Conservation (phyloP, 2,329 filamentous ascomycete species). For the Fusarium brevicatenulatum region DNA sequence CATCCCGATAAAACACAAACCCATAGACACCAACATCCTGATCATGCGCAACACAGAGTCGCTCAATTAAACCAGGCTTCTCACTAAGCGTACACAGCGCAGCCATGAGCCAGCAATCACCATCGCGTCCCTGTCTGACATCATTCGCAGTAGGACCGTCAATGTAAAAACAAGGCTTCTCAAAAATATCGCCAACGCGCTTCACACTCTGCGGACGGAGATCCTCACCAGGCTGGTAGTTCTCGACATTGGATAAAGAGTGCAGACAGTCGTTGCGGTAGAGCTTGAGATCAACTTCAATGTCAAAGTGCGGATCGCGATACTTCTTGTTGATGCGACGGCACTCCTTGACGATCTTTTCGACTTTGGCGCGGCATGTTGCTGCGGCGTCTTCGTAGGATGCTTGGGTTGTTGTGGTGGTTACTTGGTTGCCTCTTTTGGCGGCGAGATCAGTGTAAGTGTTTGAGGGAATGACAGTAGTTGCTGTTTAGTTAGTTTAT, state of each 20-base stretch:
- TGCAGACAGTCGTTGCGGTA: constrained; percentile 61
- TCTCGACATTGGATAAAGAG: constrained; percentile 52
- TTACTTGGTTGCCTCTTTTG: constrained; percentile 63
- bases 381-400: constrained; percentile 79
- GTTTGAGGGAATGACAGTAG: constrained; percentile 75
- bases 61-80: constrained; percentile 76
- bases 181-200: constrained; percentile 79
- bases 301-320: constrained; percentile 85
- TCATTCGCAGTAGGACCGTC: constrained; percentile 81
- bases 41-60: constrained; percentile 77
- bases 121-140: constrained; percentile 79
- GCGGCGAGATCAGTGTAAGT: constrained; percentile 70
- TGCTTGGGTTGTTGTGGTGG: constrained; percentile 66
- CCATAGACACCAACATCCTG: constrained; percentile 83
- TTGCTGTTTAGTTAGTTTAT: constrained; percentile 55
- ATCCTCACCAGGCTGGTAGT: constrained; percentile 38
- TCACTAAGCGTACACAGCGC: constrained; percentile 81
- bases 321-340: constrained; percentile 85
- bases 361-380: constrained; percentile 73
- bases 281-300: constrained; percentile 78
- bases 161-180: constrained; percentile 79
- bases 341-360: constrained; percentile 72
- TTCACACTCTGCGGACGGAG: constrained; percentile 68
- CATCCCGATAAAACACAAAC: constrained; percentile 85
- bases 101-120: constrained; percentile 89